Evolutionary conservation across 345 rosid genomes (phyloP).

Genomic region (Cardamine chenopodiifolia): DNA sequence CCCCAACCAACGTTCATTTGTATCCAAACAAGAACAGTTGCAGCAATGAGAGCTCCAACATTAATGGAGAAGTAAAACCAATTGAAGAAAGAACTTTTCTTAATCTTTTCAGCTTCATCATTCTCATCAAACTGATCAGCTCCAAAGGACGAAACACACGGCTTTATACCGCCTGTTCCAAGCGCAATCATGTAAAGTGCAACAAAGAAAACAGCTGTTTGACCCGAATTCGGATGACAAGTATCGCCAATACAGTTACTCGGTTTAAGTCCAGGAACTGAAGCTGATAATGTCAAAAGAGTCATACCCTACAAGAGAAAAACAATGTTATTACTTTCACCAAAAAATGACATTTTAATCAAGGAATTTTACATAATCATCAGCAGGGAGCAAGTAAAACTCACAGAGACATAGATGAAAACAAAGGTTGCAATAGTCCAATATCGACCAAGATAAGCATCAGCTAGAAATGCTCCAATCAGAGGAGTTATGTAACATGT

Average conservation of each 20-base stretch:
- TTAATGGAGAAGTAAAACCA: conserved; percentile 97
- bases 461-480: conserved; percentile 93
- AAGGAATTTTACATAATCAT: not conserved
- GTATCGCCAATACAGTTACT: conserved; percentile 48
- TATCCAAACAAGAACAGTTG: conserved; percentile 88
- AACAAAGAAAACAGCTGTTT: conserved; percentile 58
- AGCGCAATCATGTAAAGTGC: conserved; percentile 90
- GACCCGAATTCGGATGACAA: conserved; percentile 62
- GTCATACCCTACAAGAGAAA: conserved; percentile 72
- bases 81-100: conserved; percentile 91
- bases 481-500: conserved; percentile 88
- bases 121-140: conserved; percentile 96
- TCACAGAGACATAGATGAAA: conserved; percentile 70
- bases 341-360: not conserved
- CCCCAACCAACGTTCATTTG: conserved; percentile 99
- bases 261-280: conserved; percentile 75
- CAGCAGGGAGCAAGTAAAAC: conserved; percentile 39
- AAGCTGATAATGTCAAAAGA: conserved; percentile 77
- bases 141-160: conserved; percentile 95
- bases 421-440: conserved; percentile 85
- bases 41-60: conserved; percentile 82
- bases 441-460: conserved; percentile 88
- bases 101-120: conserved; percentile 68
- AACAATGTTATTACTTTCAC: not conserved
- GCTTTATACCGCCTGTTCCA: conserved; percentile 96